Base-by-base conservation (phyloP, 2,329 filamentous ascomycete genomes). In the Moelleriella libera region DNA sequence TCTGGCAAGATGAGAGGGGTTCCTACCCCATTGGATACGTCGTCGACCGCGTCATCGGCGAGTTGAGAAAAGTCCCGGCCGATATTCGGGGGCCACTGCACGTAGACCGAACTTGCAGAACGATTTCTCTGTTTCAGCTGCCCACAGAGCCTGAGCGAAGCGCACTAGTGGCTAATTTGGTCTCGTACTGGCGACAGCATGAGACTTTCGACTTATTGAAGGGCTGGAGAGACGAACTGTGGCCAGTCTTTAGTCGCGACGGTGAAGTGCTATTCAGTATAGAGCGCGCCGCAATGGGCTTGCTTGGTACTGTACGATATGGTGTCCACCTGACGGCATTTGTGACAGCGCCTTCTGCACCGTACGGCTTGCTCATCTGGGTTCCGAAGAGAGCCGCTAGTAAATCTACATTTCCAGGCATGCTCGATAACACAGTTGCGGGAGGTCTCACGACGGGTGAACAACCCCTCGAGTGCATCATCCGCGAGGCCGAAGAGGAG, bases 381-480 rank as follows among this genome's bases (percentile, higher is more conserved):
- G 78, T 94, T 2, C 85, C 92, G 4, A 76, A 82, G 43, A 75
- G 92, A 8, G 78, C 88, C 10, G 71, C 70, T 45, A 76, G 71
- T 49, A 98, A 97, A 70, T 79, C 85, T 54, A 96, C 88, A 0
- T 98, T 90, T 60, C 83, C 84, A 0, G 76, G 84, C n/a, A 89
- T 96, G 76, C 71, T 98, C 54, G 92, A 98, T 64, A 98, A 97
- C 63, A 88, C 88, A 1, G 92, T 94, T 6, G 92, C 89, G 0
- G 76, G 76, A n/a, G 76, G 67, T 0, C 81, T 97, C 54, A 81
- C 83, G 61, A 85, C 86, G 0, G 84, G 82, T 11, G 89, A 96
- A 62, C 74, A 74, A 28, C 84, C 86, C 0, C 83, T 88, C 45
- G 88, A 90, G 59, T 88, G 84, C 61, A 68, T 95, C 46, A 74